Conservation (phyloP, 2,329 filamentous ascomycete species). For the Trichoderma sp. region DNA sequence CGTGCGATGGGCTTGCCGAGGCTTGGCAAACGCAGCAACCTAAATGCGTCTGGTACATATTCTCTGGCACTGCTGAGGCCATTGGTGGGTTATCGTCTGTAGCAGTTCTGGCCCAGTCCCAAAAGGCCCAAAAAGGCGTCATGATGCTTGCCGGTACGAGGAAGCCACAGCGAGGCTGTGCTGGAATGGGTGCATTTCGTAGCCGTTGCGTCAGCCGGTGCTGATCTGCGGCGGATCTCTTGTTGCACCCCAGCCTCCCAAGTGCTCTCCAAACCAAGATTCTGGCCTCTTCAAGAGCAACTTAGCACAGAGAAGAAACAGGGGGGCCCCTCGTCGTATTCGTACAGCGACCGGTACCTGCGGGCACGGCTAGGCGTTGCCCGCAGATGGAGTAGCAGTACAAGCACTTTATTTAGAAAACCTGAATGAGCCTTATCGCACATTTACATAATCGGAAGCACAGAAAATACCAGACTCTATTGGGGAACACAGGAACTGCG, state of each 20-base stretch:
- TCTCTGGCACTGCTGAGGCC: not conserved
- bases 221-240: constrained; percentile 21
- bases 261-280: not conserved
- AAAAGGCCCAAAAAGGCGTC: not conserved
- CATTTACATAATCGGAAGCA: not conserved
- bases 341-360: not conserved
- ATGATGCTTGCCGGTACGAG: constrained; percentile 3
- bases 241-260: too few species aligned
- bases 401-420: not conserved
- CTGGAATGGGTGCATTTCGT: not conserved
- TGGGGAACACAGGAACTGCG: too few species aligned
- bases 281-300: too few species aligned
- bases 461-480: not conserved
- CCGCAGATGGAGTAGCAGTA: not conserved
- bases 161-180: constrained; percentile 21
- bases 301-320: not conserved
- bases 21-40: not conserved
- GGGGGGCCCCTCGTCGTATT: constrained; percentile 20
- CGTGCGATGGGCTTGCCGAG: not conserved
- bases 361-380: not conserved
- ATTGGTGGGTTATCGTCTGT: not conserved
- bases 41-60: not conserved
- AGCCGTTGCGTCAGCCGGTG: constrained; percentile 18
- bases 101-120: not conserved
- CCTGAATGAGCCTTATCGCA: not conserved